A percentile compares a stretch with the other conserved stretches of the same genome.
Conservation (phyloP, 2,329 filamentous ascomycete species). For the Colletotrichum caudatum region DNA sequence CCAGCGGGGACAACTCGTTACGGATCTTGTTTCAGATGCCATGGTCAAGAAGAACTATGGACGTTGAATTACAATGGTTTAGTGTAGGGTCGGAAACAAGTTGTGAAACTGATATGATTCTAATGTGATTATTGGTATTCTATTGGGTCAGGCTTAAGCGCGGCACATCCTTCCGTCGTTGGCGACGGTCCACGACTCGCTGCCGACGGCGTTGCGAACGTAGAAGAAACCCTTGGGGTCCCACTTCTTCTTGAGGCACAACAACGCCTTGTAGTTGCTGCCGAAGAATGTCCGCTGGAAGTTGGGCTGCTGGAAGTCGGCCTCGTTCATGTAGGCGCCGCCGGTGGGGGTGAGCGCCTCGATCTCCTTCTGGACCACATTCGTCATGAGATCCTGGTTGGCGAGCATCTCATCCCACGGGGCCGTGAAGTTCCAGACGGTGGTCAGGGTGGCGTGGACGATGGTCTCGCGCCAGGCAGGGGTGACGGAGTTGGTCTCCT, state of each 20-base stretch:
- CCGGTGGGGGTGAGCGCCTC: conserved; percentile 51
- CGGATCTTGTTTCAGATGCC: neutral
- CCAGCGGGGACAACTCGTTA: too few relatives aligned
- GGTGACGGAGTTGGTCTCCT: conserved; percentile 52
- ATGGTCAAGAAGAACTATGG: neutral
- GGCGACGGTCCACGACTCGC: conserved; percentile 59
- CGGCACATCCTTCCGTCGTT: conserved; percentile 42
- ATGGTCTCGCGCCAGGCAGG: conserved; percentile 58
- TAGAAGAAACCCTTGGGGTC: conserved; percentile 62
- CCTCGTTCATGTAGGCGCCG: conserved; percentile 65
- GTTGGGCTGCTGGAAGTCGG: conserved; percentile 60
- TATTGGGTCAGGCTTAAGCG: neutral
- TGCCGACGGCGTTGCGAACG: conserved; percentile 61
- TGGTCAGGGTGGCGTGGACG: conserved; percentile 47
- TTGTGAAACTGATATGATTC: neutral
- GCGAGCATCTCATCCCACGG: conserved; percentile 48
- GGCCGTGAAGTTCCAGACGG: conserved; percentile 47
- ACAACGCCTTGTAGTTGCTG: conserved; percentile 56
- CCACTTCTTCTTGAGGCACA: conserved; percentile 62
- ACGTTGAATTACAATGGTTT: conserved; percentile 19
- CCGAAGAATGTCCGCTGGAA: conserved; percentile 62
- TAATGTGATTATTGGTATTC: neutral
- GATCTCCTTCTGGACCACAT: conserved; percentile 40
- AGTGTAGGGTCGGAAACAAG: neutral
- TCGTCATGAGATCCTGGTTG: conserved; percentile 46